Percentiles rank a stretch among this genome's conserved stretches.
Conservation (phyloP, 345 rosid species). For the rapeseed (Brassica napus) region Da-Ae NC_063448.1:37643501-37644000, state of each 20-base stretch:
- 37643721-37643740: not conserved
- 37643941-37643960: too few relatives aligned
- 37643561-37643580: not conserved
- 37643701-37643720: not conserved
- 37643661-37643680: not conserved
- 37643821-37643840: not conserved
- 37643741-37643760: not conserved
- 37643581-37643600: not conserved
- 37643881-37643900: not conserved
- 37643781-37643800: not conserved
- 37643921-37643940: not conserved
- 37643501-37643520: too few relatives aligned
- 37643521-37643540: too few relatives aligned
- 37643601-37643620: not conserved
- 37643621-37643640: not conserved
- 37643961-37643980: too few relatives aligned
- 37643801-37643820: not conserved
- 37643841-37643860: not conserved
- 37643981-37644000: too few relatives aligned
- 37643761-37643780: not conserved
- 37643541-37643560: too few relatives aligned
- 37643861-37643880: not conserved
- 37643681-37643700: not conserved
- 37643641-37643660: not conserved
- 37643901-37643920: not conserved